Evolutionary conservation across 805 yeast genomes (phyloP).

Genomic region (Starmerella khaoyaiensis): DNA sequence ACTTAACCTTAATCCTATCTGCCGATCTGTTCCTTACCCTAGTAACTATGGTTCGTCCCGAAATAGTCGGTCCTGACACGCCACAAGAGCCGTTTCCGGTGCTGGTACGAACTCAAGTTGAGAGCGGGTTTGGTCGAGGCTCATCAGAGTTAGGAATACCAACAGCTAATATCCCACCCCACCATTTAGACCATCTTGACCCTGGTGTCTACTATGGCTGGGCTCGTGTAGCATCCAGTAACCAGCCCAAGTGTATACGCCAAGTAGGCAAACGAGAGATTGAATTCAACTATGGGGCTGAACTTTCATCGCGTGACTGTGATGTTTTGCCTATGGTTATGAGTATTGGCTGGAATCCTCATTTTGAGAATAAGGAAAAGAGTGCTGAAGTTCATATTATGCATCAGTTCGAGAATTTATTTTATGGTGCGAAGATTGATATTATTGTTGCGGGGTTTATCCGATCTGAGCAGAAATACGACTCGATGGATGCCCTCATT

Average conservation of each 20-base stretch:
- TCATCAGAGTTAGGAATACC: slow-evolving; percentile 89
- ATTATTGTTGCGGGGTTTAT: slow-evolving; percentile 74
- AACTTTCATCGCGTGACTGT: slow-evolving; percentile 27
- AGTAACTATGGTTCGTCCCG: slow-evolving; percentile 19
- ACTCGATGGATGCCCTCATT: slow-evolving; percentile 71
- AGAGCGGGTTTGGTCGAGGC: slow-evolving; percentile 91
- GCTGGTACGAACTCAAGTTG: slow-evolving; percentile 31
- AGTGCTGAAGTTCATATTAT: slow-evolving; percentile 77
- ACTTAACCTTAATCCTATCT: no score
- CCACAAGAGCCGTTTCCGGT: slow-evolving; percentile 30
- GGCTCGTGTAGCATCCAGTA: slow-evolving; percentile 30
- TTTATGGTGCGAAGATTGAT: slow-evolving; percentile 70
- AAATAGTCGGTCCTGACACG: slow-evolving; percentile 26
- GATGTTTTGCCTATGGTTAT: slow-evolving; percentile 73
- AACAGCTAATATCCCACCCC: slow-evolving; percentile 76
- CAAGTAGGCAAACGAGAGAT: slow-evolving; percentile 29
- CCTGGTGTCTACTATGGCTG: slow-evolving; percentile 91
- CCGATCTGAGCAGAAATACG: slow-evolving; percentile 80
- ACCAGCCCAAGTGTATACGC: slow-evolving; percentile 21
- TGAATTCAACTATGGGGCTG: slow-evolving; percentile 48
- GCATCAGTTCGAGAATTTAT: slow-evolving; percentile 51
- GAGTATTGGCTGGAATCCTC: slow-evolving; percentile 95
- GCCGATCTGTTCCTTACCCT: no score
- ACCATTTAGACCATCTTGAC: slow-evolving; percentile 34
- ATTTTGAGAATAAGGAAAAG: slow-evolving; percentile 62